These are phyloP conservation scores for Austroboletus niveus DNA, from an alignment of 1,284 basidiomycete genomes.

Conservation along the genomic window DNA sequence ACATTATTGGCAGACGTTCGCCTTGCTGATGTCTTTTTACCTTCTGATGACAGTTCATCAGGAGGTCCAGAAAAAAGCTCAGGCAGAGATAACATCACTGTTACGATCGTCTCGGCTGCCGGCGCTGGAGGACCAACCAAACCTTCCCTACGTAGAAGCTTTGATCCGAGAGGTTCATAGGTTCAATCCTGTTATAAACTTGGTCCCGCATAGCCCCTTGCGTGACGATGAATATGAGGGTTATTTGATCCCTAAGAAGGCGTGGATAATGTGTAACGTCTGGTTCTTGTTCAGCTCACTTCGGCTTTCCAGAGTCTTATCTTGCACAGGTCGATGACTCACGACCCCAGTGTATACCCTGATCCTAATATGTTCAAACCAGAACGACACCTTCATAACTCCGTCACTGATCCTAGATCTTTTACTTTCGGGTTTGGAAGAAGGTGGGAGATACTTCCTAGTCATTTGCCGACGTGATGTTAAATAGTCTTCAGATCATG, in stretches of 20 bases:
- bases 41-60: conserved; percentile 21
- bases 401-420: conserved; percentile 6
- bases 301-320: not conserved
- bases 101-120: conserved; percentile 18
- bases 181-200: conserved; percentile 11
- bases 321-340: conserved; percentile 10
- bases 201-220: conserved; percentile 11
- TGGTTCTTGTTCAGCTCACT: not conserved
- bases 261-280: conserved; percentile 10
- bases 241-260: conserved; percentile 5
- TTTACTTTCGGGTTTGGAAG: conserved; percentile 40
- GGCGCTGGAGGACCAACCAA: conserved; percentile 20
- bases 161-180: conserved; percentile 23
- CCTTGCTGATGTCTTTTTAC: conserved; percentile 25
- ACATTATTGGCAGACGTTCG: conserved; percentile 16
- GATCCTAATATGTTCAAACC: conserved; percentile 11
- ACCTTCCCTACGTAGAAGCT: conserved; percentile 23
- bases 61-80: conserved; percentile 12
- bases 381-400: conserved; percentile 13
- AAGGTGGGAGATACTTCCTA: conserved; percentile 16
- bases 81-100: conserved; percentile 12
- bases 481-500: conserved; percentile 18
- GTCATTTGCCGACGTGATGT: not conserved
- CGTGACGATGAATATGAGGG: conserved; percentile 19
- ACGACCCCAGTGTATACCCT: conserved; percentile 11